phyloP scores from a whole-genome alignment of 257 asterid genomes.

The Cruciata laevipes region DNA sequence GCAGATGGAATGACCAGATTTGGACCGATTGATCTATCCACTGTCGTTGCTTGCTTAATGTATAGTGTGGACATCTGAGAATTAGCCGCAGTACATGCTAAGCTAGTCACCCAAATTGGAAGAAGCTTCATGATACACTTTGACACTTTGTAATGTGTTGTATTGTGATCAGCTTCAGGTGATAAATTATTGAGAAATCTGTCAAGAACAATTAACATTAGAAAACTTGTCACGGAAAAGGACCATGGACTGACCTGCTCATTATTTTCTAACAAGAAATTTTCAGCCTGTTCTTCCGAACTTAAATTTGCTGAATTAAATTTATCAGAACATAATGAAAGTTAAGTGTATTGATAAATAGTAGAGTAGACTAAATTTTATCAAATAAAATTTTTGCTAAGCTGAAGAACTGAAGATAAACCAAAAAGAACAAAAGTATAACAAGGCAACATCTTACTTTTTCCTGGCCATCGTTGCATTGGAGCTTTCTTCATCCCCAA shows the following conservation, averaged over 20 bases:
- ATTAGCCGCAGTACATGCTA: slow-evolving; percentile 32
- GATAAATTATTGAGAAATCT: neutral
- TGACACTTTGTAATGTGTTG: slow-evolving; percentile 17
- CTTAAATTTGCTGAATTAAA: too few relatives aligned
- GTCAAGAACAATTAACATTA: too few relatives aligned
- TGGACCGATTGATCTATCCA: slow-evolving; percentile 45
- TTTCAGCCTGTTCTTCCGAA: too few relatives aligned
- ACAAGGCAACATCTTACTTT: neutral
- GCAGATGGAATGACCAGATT: slow-evolving; percentile 47
- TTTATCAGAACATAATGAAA: too few relatives aligned
- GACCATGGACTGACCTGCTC: neutral
- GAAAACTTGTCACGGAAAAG: neutral
- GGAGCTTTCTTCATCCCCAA: neutral
- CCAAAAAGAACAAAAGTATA: too few relatives aligned
- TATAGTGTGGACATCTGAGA: slow-evolving; percentile 49
- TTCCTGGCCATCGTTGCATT: neutral
- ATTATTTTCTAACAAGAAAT: neutral
- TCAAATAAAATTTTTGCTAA: neutral
- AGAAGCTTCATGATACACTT: slow-evolving; percentile 35
- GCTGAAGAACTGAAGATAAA: too few relatives aligned
- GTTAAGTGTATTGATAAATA: neutral
- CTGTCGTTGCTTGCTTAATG: slow-evolving; percentile 52
- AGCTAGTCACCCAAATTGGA: slow-evolving; percentile 50
- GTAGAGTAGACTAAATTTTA: too few relatives aligned
- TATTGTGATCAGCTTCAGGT: neutral